These are phyloP conservation scores for Boletus huronensis DNA, from an alignment of 768 basidiomycete genomes.

Conservation along the genomic window DNA sequence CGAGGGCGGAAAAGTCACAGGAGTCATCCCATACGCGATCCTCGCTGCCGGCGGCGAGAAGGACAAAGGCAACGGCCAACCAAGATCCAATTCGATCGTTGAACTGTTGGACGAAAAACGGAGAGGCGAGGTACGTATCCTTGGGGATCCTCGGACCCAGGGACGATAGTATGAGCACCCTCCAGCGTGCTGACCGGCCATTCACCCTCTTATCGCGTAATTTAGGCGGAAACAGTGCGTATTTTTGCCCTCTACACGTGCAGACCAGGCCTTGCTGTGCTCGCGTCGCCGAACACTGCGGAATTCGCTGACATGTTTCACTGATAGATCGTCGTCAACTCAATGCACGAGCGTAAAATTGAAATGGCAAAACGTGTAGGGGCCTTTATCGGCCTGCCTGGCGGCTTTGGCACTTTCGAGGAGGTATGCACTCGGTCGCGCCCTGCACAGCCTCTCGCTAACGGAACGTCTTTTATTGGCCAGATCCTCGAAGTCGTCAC, in stretches of 20 bases:
- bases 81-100: conserved; percentile 16
- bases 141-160: background rate
- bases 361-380: conserved; percentile 81
- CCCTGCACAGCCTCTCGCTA: background rate
- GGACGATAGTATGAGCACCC: background rate
- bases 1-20: conserved; percentile 68
- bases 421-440: conserved; percentile 45
- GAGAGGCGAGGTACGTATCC: conserved; percentile 34
- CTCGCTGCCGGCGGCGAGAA: conserved; percentile 59
- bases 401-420: conserved; percentile 94
- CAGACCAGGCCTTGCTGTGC: background rate
- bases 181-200: conserved; percentile 9
- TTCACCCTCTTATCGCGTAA: background rate
- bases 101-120: conserved; percentile 30
- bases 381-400: conserved; percentile 87
- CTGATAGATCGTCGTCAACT: conserved; percentile 62
- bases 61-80: conserved; percentile 39
- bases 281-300: background rate
- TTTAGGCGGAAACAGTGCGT: conserved; percentile 34
- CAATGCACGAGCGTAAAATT: conserved; percentile 88
- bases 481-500: conserved; percentile 90
- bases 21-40: conserved; percentile 79
- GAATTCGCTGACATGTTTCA: conserved; percentile 7
- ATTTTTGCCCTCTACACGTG: background rate
- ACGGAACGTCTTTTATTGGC: conserved; percentile 1